Percentiles rank a stretch among this genome's conserved stretches.
These are phyloP conservation scores for Rhododendron kiyosumense DNA, from an alignment of 148 eudicot genomes.

Conservation along the genomic window DNA sequence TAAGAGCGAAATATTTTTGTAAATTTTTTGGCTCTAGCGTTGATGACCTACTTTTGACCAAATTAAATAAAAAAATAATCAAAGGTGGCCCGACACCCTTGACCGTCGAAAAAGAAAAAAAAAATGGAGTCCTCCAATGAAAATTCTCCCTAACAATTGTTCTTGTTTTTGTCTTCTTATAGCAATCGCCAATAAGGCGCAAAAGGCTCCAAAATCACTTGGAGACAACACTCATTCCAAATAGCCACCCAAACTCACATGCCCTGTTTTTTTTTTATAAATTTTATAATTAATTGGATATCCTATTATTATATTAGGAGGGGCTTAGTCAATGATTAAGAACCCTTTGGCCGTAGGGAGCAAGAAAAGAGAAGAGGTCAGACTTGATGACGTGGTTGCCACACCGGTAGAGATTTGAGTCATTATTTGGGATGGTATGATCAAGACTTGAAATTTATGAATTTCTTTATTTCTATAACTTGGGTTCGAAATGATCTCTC, in stretches of 20 bases:
- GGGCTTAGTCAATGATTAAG: neutral
- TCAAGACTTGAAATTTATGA: neutral
- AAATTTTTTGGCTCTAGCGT: fast-evolving
- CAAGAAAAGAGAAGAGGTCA: neutral
- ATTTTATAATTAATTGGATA: neutral
- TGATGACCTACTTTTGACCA: too few relatives aligned
- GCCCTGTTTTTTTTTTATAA: neutral
- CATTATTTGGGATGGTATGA: neutral
- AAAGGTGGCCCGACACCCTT: too few relatives aligned
- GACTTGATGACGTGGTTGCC: neutral
- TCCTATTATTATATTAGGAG: neutral
- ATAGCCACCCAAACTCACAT: neutral
- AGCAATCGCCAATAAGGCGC: neutral
- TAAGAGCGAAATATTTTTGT: too few relatives aligned
- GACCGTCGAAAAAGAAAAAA: too few relatives aligned
- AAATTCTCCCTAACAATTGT: neutral
- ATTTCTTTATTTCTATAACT: neutral
- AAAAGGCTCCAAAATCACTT: conserved; percentile 11
- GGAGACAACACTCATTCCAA: conserved; percentile 6
- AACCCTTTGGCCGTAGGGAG: neutral
- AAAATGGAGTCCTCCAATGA: neutral
- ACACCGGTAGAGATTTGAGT: neutral
- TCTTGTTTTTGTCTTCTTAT: neutral
- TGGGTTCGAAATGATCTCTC: neutral
- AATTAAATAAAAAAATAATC: too few relatives aligned